Percentiles rank a stretch among this genome's conserved stretches.
Evolutionary conservation across 306 rosid species (phyloP).

Genomic region (Begonia masoniana): DNA sequence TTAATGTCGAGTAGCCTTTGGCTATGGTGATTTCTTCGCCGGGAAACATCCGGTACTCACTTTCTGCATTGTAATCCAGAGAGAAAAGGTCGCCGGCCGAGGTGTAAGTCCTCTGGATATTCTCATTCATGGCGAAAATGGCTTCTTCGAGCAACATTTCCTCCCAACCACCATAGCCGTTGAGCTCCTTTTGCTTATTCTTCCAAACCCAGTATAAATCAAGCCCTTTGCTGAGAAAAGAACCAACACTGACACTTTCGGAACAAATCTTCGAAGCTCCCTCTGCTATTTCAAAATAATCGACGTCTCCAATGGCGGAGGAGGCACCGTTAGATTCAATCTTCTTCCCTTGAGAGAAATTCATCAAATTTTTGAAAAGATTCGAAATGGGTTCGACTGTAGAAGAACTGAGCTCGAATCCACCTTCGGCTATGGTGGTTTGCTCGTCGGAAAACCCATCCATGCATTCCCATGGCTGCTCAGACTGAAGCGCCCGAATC

Average conservation of each 20-base stretch:
- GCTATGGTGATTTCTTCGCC: constrained; percentile 89
- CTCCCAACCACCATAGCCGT: constrained; percentile 48
- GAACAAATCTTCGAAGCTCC: neutral
- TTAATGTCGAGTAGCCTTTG: constrained; percentile 63
- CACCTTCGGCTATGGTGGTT: constrained; percentile 69
- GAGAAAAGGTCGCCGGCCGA: constrained; percentile 62
- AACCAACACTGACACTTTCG: constrained; percentile 48
- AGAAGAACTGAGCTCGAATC: constrained; percentile 30
- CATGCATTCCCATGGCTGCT: constrained; percentile 98
- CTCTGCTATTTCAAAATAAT: too few species aligned
- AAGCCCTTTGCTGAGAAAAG: constrained; percentile 52
- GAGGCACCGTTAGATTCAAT: too few species aligned
- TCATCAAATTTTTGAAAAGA: constrained; percentile 68
- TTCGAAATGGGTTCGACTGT: constrained; percentile 50
- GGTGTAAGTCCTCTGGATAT: constrained; percentile 70
- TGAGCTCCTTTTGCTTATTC: constrained; percentile 24
- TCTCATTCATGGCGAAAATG: constrained; percentile 66
- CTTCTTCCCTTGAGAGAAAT: constrained; percentile 42
- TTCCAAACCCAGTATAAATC: constrained; percentile 37
- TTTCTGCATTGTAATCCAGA: constrained; percentile 64
- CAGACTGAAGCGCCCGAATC: constrained; percentile 53
- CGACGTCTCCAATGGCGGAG: too few species aligned
- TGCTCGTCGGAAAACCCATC: constrained; percentile 46
- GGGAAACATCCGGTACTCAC: constrained; percentile 78
- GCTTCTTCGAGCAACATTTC: constrained; percentile 50